Conservation (phyloP, 202 grass and related monocot species). For the Musa balbisiana region DNA sequence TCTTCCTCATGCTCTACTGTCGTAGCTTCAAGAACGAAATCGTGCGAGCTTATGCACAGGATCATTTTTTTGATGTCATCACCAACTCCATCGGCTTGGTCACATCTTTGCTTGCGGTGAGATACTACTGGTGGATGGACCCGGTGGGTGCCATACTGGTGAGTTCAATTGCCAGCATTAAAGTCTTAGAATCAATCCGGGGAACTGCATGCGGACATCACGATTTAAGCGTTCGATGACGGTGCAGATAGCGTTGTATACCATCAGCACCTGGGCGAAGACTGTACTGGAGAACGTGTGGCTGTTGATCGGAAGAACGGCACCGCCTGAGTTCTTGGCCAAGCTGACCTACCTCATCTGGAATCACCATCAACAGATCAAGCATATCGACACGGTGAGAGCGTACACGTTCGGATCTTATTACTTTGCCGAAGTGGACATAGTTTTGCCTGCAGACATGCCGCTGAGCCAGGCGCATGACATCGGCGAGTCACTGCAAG, state of each 20-base stretch:
- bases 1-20: constrained; percentile 4
- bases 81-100: not conserved
- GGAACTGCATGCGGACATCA: too few species aligned
- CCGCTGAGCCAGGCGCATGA: not conserved
- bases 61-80: constrained; percentile 8
- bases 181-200: not conserved
- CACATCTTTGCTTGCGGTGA: not conserved
- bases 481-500: not conserved
- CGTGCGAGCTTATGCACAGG: not conserved
- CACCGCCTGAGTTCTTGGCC: not conserved
- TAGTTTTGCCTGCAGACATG: not conserved
- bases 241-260: not conserved
- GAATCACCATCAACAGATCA: not conserved
- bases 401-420: not conserved
- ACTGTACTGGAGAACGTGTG: not conserved
- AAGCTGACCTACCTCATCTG: not conserved
- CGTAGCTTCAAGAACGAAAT: constrained; percentile 4
- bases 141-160: not conserved
- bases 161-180: not conserved
- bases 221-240: too few species aligned
- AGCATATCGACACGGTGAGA: not conserved
- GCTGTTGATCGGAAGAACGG: not conserved
- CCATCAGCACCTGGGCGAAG: not conserved
- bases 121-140: not conserved
- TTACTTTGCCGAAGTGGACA: not conserved